Evolutionary conservation across 495 filamentous ascomycete genomes (phyloP).

Genomic region (Pyrenopolyporus hunteri): DNA sequence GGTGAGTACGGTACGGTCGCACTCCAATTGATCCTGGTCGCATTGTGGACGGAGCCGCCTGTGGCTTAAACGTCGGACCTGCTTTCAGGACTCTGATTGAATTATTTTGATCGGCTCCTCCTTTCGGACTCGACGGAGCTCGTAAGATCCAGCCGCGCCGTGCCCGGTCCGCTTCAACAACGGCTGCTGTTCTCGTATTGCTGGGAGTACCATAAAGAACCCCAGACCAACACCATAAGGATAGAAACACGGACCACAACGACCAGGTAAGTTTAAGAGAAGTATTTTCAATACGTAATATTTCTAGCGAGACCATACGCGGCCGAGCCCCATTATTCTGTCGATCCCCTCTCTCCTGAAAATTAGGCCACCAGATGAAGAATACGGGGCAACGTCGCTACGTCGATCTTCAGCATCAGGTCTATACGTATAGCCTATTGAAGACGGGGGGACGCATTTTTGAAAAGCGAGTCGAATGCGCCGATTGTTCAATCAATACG

Average conservation of each 20-base stretch:
- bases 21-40: not conserved
- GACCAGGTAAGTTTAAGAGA: not conserved
- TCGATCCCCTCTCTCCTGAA: not conserved
- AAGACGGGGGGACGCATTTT: no score
- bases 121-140: not conserved
- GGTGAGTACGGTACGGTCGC: slow-evolving; percentile 19
- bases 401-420: no score
- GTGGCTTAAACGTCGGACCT: slow-evolving; percentile 2
- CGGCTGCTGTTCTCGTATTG: not conserved
- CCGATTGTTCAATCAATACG: no score
- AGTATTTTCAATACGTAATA: not conserved
- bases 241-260: not conserved
- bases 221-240: not conserved
- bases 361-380: not conserved
- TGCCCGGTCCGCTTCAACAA: not conserved
- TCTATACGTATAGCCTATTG: no score
- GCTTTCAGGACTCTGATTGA: not conserved
- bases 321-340: not conserved
- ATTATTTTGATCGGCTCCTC: slow-evolving; percentile 10
- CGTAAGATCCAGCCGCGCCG: not conserved
- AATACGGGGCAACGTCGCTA: not conserved
- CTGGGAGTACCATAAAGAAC: not conserved
- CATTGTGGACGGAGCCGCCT: not conserved
- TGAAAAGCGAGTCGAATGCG: no score
- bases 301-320: not conserved